phyloP scores from a whole-genome alignment of 139 green algal species.

The Chlamydomonas sphaeroides region DNA sequence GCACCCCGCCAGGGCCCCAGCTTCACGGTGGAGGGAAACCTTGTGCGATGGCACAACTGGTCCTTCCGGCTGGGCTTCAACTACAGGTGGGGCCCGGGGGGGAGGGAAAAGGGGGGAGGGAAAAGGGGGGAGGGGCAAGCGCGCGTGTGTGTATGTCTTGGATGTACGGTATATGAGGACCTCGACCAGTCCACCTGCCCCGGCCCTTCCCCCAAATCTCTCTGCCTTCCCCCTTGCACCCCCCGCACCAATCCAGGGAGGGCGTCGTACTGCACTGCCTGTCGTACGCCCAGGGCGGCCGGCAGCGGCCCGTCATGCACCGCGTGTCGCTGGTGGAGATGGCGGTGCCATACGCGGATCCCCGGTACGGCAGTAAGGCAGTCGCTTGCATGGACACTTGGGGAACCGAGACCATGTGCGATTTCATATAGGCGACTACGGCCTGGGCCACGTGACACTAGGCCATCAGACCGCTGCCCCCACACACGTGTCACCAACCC shows the following conservation, averaged over 20 bases:
- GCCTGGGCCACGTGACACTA: no score
- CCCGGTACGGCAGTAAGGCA: no score
- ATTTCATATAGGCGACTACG: no score
- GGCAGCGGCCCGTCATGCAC: conserved; percentile 69
- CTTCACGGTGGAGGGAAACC: conserved; percentile 75
- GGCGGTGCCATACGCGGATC: conserved; percentile 78
- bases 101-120: background rate
- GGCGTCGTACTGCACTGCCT: conserved; percentile 84
- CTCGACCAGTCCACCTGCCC: background rate
- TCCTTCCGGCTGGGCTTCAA: conserved; percentile 84
- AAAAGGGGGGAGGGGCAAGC: background rate
- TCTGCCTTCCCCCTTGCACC: no score
- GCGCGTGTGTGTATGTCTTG: no score
- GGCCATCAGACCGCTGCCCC: no score
- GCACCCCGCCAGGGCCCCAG: conserved; percentile 66
- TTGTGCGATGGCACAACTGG: conserved; percentile 85
- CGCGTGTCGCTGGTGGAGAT: conserved; percentile 82
- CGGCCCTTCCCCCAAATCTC: background rate
- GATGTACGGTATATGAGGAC: no score
- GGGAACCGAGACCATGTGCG: no score
- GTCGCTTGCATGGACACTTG: background rate
- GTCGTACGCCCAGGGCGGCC: conserved; percentile 64
- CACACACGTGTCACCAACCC: no score
- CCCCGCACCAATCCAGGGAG: conserved; percentile 55
- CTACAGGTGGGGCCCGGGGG: conserved; percentile 60